Evolutionary conservation across 768 basidiomycete genomes (phyloP).

Genomic region (Auriscalpium vulgare): DNA sequence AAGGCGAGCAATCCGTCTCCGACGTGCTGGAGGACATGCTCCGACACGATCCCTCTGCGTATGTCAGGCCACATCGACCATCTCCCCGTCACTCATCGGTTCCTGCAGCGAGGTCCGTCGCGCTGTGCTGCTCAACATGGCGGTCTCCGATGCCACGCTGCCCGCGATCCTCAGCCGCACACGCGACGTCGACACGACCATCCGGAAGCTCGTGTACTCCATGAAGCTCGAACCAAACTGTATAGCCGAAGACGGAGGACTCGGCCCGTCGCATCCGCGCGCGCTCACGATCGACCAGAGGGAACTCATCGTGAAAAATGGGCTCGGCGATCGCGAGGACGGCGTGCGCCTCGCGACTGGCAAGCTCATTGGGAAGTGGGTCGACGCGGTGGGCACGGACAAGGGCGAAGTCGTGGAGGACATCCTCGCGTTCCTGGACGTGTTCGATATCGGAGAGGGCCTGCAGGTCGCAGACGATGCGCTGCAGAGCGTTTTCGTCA

Average conservation of each 20-base stretch:
- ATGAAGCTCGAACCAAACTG: constrained; percentile 44
- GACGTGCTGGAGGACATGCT: constrained; percentile 64
- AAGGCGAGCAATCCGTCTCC: constrained; percentile 43
- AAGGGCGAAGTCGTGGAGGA: constrained; percentile 29
- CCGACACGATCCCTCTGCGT: constrained; percentile 70
- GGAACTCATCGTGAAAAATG: constrained; percentile 70
- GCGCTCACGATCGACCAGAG: constrained; percentile 64
- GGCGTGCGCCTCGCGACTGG: constrained; percentile 66
- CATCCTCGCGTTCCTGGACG: constrained; percentile 39
- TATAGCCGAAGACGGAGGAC: constrained; percentile 24
- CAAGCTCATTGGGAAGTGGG: constrained; percentile 68
- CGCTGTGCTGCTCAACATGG: constrained; percentile 65
- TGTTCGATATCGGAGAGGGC: constrained; percentile 54
- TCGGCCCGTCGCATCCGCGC: constrained; percentile 56
- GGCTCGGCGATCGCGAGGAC: constrained; percentile 79
- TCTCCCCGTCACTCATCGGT: background rate
- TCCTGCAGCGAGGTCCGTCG: constrained; percentile 75
- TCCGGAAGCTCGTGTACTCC: constrained; percentile 70
- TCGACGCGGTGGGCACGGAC: constrained; percentile 46
- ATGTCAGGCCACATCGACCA: constrained; percentile 22
- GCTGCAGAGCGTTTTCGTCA: constrained; percentile 61
- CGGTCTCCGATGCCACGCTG: constrained; percentile 46
- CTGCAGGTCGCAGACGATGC: constrained; percentile 62
- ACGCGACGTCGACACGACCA: constrained; percentile 67
- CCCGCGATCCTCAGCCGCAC: constrained; percentile 65